phyloP scores from a whole-genome alignment of 1,139 yeast genomes.

The Candida tetrigidarum region DNA sequence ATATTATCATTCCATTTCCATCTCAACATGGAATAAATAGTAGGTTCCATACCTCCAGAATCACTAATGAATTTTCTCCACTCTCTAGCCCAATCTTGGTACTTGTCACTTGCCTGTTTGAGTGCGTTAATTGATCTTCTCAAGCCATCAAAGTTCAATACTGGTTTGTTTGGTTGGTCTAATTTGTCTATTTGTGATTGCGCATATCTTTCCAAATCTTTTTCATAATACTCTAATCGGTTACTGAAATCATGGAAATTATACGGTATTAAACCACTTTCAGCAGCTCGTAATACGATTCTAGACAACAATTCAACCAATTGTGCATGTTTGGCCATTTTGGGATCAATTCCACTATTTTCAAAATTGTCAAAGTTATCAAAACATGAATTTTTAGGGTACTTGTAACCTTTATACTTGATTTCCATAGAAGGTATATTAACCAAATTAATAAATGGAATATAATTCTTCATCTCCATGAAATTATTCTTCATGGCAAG shows the following conservation, averaged over 20 bases:
- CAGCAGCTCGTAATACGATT: conserved; percentile 60
- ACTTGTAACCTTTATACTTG: conserved; percentile 47
- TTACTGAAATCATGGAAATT: conserved; percentile 55
- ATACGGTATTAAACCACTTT: conserved; percentile 78
- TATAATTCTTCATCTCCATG: conserved; percentile 62
- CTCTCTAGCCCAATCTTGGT: conserved; percentile 50
- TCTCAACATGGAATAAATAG: conserved; percentile 68
- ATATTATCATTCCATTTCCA: conserved; percentile 81
- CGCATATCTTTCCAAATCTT: conserved; percentile 44
- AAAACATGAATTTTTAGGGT: conserved; percentile 65
- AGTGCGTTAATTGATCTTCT: conserved; percentile 28
- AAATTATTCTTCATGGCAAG: conserved; percentile 42
- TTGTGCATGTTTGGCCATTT: conserved; percentile 59
- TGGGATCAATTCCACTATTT: conserved; percentile 51
- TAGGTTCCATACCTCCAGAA: conserved; percentile 62
- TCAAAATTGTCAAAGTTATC: conserved; percentile 68
- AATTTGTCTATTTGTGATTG: conserved; percentile 16
- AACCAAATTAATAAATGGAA: conserved; percentile 64
- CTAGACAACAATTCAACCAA: conserved; percentile 62
- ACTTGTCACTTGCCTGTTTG: conserved; percentile 26
- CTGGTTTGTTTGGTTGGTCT: conserved; percentile 20
- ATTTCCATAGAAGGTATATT: conserved; percentile 76
- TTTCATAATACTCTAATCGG: conserved; percentile 45
- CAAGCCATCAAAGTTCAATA: conserved; percentile 35
- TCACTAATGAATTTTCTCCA: conserved; percentile 52